Evolutionary conservation across 2,329 filamentous ascomycete genomes (phyloP).

Genomic region (Calonectria hongkongensis): DNA sequence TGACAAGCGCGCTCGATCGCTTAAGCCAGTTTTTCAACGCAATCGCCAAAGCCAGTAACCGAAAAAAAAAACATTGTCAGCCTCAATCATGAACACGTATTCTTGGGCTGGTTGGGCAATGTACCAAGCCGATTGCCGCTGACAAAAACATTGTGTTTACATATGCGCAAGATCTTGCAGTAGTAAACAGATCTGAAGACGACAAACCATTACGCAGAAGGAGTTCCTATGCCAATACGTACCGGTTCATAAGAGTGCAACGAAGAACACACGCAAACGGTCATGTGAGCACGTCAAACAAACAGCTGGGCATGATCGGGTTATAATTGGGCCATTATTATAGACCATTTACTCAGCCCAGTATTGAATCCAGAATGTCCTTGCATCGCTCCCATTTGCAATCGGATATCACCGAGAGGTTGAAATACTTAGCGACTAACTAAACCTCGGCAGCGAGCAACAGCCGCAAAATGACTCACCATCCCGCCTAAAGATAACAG

Average conservation of each 20-base stretch:
- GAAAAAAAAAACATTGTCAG: neutral
- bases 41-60: too few species aligned
- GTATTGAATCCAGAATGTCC: neutral
- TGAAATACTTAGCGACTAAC: neutral
- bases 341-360: too few species aligned
- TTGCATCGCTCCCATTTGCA: neutral
- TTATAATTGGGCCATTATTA: slow-evolving; percentile 1
- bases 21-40: slow-evolving; percentile 10
- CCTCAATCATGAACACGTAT: neutral
- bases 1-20: neutral
- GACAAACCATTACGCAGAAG: neutral
- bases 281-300: neutral
- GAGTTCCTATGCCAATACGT: neutral
- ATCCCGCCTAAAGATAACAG: neutral
- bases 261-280: neutral
- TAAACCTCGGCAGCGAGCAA: too few species aligned
- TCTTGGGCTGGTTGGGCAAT: neutral
- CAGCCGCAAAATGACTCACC: slow-evolving; percentile 6
- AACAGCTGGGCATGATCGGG: neutral
- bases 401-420: slow-evolving; percentile 1
- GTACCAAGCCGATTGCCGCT: neutral
- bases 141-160: neutral
- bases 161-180: neutral
- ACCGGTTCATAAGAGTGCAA: neutral
- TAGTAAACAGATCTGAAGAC: too few species aligned